These are phyloP conservation scores for Grifola frondosa DNA, from an alignment of 1,284 basidiomycete genomes.

Conservation along the genomic window DNA sequence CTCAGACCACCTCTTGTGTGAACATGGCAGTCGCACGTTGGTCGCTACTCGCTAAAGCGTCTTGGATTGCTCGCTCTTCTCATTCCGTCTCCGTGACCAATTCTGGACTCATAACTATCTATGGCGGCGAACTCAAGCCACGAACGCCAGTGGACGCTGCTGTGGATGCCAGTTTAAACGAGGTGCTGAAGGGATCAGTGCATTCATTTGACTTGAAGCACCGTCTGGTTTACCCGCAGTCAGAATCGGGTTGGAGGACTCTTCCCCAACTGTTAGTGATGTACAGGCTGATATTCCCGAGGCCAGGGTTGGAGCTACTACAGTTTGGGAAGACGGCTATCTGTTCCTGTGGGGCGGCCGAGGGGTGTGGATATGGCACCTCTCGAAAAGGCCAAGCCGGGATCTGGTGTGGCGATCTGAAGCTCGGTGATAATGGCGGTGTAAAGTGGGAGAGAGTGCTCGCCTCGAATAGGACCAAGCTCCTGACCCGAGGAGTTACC, in stretches of 20 bases:
- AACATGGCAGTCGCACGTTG: slow-evolving; percentile 26
- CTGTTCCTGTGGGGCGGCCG: slow-evolving; percentile 47
- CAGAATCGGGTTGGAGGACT: too few relatives aligned
- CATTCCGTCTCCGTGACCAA: slow-evolving; percentile 31
- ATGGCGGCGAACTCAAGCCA: slow-evolving; percentile 42
- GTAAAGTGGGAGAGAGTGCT: slow-evolving; percentile 28
- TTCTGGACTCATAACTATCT: slow-evolving; percentile 30
- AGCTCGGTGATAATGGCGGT: neutral
- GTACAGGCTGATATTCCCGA: too few relatives aligned
- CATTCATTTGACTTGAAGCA: slow-evolving; percentile 27
- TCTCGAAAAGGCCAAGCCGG: slow-evolving; percentile 30
- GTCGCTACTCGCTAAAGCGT: slow-evolving; percentile 23
- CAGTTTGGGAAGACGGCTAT: slow-evolving; percentile 24
- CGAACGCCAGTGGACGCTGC: slow-evolving; percentile 36
- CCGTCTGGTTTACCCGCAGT: slow-evolving; percentile 5
- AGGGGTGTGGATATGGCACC: slow-evolving; percentile 40
- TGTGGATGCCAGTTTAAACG: slow-evolving; percentile 2
- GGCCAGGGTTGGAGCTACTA: slow-evolving; percentile 38
- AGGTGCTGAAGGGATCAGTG: slow-evolving; percentile 20
- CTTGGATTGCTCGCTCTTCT: slow-evolving; percentile 30
- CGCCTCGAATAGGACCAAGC: slow-evolving; percentile 22
- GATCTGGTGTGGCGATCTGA: slow-evolving; percentile 27
- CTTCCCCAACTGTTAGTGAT: too few relatives aligned
- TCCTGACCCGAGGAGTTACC: slow-evolving; percentile 32
- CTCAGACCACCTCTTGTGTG: too few relatives aligned